Evolutionary conservation across 2,329 filamentous ascomycete species (phyloP), one percentile per base, ranked within the genome.

Genomic region (Paecilomyces formosus): DNA sequence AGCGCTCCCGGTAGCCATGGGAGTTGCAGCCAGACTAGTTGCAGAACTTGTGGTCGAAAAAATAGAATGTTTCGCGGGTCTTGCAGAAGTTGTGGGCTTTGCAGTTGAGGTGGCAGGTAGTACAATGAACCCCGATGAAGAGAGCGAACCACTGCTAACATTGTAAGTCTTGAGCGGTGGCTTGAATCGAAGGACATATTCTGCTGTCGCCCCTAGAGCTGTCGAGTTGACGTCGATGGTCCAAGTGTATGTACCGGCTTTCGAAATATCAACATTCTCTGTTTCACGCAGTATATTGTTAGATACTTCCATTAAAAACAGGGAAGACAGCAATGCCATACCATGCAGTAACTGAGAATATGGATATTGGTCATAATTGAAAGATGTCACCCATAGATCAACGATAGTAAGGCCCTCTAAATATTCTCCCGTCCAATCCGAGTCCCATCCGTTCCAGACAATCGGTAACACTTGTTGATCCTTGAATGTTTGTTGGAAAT

Each of bases 331-430:
- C n/a, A 11, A n/a, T 2, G 13, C 52, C 57, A 18, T 35, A 58
- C 57, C 50, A 15, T 22, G 30, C 4, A 58, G 54, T 11, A 39
- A 35, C 31, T 58, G 54, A 7, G 57, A 53, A 45, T 49, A 58
- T 31, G 51, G 28, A 39, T 58, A 56, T n/a, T 52, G 33, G 15
- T 55, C 33, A 50, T 45, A 56, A 31, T 58, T 56, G 18, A 55
- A 58, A 49, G 57, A 58, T 35, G 57, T 58, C 30, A 58, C 28
- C 57, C 57, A 58, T 39, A 58, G 49, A 55, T 58, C 54, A 9
- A 35, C 57, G 33, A 58, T 21, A 13, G 45, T 58, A 5, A 12
- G 15, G 11, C 26, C 24, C 13, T 56, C 35, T 3, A 54, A 28
- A 33, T 31, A 58, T 6, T 55, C 33, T 3, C 35, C 18, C 12